Evolutionary conservation across 169 alveolate species (phyloP).

Genomic region (Plasmodium vivax): DNA sequence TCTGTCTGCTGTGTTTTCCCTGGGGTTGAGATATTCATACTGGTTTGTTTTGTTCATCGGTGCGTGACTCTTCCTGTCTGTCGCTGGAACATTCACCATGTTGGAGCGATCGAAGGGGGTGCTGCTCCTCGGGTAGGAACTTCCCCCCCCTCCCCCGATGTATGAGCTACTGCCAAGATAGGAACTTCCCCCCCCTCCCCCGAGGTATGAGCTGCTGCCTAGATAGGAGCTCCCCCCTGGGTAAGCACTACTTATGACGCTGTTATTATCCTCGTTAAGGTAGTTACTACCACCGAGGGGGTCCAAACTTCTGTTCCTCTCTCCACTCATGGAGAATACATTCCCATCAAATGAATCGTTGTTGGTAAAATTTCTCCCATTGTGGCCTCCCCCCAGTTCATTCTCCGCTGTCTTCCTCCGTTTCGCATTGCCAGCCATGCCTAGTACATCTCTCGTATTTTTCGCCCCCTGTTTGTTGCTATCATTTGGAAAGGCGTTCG

Average conservation of each 20-base stretch:
- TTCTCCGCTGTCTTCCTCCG: not conserved
- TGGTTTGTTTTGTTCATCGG: not conserved
- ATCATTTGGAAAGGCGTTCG: not conserved
- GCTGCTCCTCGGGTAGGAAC: not conserved
- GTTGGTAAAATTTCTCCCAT: not conserved
- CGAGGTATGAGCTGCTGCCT: not conserved
- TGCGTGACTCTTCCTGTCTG: not conserved
- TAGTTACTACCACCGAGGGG: not conserved
- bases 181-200: not conserved
- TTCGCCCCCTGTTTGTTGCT: not conserved
- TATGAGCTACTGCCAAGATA: not conserved
- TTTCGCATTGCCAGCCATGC: not conserved
- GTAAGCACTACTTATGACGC: not conserved
- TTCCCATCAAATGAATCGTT: not conserved
- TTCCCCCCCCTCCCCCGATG: not conserved
- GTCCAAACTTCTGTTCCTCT: not conserved
- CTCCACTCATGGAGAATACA: not conserved
- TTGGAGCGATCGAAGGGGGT: not conserved
- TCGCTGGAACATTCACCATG: not conserved
- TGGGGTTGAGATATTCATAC: not conserved
- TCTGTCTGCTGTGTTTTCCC: not conserved
- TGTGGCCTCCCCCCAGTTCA: not conserved
- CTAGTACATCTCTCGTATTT: not conserved
- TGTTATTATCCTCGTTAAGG: not conserved
- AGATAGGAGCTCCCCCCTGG: not conserved